Evolutionary conservation across 441 rosid species (phyloP).

Genomic region (Euphorbia celastroides): DNA sequence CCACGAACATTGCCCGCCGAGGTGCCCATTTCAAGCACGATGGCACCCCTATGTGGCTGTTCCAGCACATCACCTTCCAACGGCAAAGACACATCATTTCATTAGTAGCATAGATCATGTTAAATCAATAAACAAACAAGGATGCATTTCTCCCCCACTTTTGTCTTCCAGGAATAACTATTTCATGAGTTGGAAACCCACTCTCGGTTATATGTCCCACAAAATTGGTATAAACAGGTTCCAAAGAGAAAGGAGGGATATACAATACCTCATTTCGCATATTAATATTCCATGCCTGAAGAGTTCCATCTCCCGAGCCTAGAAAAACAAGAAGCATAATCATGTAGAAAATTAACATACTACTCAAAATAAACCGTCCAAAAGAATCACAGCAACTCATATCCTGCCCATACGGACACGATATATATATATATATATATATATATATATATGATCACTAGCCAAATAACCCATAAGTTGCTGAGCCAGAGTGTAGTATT

Average conservation of each 20-base stretch:
- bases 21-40: conserved; percentile 97
- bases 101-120: too few species aligned
- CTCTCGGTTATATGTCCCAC: not conserved
- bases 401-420: not conserved
- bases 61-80: conserved; percentile 72
- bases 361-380: not conserved
- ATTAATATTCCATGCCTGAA: conserved; percentile 87
- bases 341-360: not conserved
- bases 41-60: conserved; percentile 69
- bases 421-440: too few species aligned
- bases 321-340: conserved; percentile 1
- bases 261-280: conserved; percentile 58
- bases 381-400: not conserved
- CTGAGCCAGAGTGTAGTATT: too few species aligned
- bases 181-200: too few species aligned
- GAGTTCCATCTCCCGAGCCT: conserved; percentile 93
- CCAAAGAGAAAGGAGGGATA: not conserved
- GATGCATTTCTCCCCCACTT: too few species aligned
- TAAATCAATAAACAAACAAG: too few species aligned
- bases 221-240: not conserved
- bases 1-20: conserved; percentile 80
- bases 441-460: too few species aligned
- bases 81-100: not conserved
- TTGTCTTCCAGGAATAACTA: too few species aligned
- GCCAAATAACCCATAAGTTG: not conserved